Evolutionary conservation across 2,329 filamentous ascomycete genomes (phyloP), one percentile per base, ranked within the genome.

Genomic region (Laburnicola sp.): DNA sequence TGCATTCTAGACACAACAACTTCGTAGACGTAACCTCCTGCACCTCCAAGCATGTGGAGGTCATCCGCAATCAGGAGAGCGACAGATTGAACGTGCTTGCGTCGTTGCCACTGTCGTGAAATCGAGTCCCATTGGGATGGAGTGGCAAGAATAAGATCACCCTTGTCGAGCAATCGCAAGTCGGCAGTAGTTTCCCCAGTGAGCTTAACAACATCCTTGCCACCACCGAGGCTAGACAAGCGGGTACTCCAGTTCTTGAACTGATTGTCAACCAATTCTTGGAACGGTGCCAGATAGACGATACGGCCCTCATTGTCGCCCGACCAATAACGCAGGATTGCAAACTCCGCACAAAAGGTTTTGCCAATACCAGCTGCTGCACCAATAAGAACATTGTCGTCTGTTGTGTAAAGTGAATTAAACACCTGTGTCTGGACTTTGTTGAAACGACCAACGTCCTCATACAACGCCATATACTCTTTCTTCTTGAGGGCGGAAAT

Each of bases 1-100:
- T 96, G 91, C 88, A 97, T 97, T 45, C 94, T 87, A 55, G 94
- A 97, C n/a, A 99, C 89, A 45, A 99, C 86, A 45, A 94, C 89
- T 77, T 99, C 94, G 73, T 99, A 99, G 27, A 95, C 82, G 70
- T 93, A 95, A 27, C 94, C 95, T 57, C 85, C 82, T 45, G 87
- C 84, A 10, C 91, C 92, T 53, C 93, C 94, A 27, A 99, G 80
- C 78, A 97, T 86, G 69, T 99, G 94, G 48, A 99, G 80, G 69
- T 97, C 93, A 71, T 99, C 95, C 0, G 93, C 92, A 60, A 99
- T 92, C 70, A 99, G 91, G 0, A 99, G 79, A 62, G 91, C 85
- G 21, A 97, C 88, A 3, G 86, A 88, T 69, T 97, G 91, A 0
- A 99, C 86, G 62, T 96, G 96, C 82, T 96, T 97, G 50, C 94